phyloP scores from a whole-genome alignment of 1,284 basidiomycete species.

The Microbotryum intermedium region DNA sequence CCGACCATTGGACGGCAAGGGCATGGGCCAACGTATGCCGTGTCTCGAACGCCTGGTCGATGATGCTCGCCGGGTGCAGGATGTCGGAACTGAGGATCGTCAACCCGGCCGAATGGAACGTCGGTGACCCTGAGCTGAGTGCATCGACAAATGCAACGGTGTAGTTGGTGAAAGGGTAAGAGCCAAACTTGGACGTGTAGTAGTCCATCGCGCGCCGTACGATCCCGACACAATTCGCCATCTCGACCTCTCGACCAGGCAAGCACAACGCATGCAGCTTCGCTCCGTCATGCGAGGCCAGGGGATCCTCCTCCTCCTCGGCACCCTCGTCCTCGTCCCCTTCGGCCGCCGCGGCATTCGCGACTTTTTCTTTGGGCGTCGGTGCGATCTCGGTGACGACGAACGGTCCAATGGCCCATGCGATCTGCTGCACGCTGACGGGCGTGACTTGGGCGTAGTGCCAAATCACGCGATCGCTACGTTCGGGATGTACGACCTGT shows the following conservation, averaged over 20 bases:
- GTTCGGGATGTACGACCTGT: conserved; percentile 90
- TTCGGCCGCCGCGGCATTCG: conserved; percentile 15
- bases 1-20: conserved; percentile 92
- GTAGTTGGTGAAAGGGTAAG: conserved; percentile 83
- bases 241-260: conserved; percentile 66
- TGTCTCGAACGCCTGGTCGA: conserved; percentile 89
- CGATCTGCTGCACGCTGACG: conserved; percentile 90
- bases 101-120: conserved; percentile 76
- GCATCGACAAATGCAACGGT: conserved; percentile 88
- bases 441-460: conserved; percentile 79
- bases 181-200: conserved; percentile 84
- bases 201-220: conserved; percentile 84
- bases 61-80: conserved; percentile 76
- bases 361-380: conserved; percentile 7
- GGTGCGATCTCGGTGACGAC: conserved; percentile 62
- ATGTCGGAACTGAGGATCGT: conserved; percentile 74
- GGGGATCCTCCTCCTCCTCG: conserved; percentile 50
- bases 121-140: conserved; percentile 59
- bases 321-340: conserved; percentile 14
- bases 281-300: conserved; percentile 45
- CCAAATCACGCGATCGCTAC: conserved; percentile 89
- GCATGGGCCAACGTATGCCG: conserved; percentile 78
- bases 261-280: conserved; percentile 87
- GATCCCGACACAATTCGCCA: conserved; percentile 60
- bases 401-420: conserved; percentile 92